Evolutionary conservation across 2,329 filamentous ascomycete species (phyloP), one percentile per base, ranked within the genome.

Genomic region (Trichoderma oligosporum): DNA sequence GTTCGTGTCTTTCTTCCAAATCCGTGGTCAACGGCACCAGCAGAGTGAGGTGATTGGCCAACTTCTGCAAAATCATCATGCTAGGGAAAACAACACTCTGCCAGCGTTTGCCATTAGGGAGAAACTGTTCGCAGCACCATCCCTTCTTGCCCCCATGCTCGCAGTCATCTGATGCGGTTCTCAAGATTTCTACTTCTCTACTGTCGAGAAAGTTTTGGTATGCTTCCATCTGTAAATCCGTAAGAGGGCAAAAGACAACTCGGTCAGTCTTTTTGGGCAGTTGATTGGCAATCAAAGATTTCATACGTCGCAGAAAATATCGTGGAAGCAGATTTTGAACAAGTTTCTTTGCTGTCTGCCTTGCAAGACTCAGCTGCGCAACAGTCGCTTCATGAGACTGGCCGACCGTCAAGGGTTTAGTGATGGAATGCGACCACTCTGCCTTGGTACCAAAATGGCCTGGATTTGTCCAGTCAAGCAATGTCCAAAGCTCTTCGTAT

Each of bases 381-480:
- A 88, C 74, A 0, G 91, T 96, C 8, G 93, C 92, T 70, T 96
- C 90, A 67, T 99, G 93, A 41, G 91, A 92, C 72, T 97, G 94
- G 1, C 94, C 94, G 51, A 92, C 76, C 55, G 88, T 89, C 55
- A 99, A 76, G 0, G 93, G 94, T 20, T 86, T 82, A 53, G 86
- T 86, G 58, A 99, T 90, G 35, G 82, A 84, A 18, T 81, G 78
- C 65, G 85, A 87, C 94, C 94, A 99, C 39, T 89, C 88, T 4
- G 81, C 76, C 8, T 88, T 66, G 0, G 78, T 78, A 14, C 82
- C 82, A 55, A 86, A 82, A 45, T 80, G 74, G 0, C 91, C 93
- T 0, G 94, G 94, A 64, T 95, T 94, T 0, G 91, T 92, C 94
- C 94, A 99, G 69, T 99, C 96, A 2, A 99, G 77, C 0, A 99